Conservation (phyloP, 257 asterid species). For the Galeopsis tetrahit region DNA sequence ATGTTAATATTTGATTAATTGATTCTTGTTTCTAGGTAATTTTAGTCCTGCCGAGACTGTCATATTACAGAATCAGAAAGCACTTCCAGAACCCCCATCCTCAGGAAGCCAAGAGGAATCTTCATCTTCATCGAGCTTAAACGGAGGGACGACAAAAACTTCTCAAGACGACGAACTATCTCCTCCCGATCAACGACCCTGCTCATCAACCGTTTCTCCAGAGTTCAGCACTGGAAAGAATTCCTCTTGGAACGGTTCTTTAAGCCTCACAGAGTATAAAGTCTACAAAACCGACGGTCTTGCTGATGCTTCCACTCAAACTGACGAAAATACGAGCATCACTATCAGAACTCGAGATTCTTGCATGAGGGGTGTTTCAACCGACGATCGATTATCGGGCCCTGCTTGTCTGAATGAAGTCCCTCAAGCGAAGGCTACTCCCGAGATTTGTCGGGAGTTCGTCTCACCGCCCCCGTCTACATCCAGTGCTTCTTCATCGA, state of each 20-base stretch:
- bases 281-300: conserved; percentile 70
- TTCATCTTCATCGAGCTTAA: conserved; percentile 89
- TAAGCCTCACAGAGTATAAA: conserved; percentile 79
- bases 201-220: conserved; percentile 68
- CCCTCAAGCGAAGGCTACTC: conserved; percentile 48
- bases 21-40: conserved; percentile 47
- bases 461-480: conserved; percentile 79
- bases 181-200: conserved; percentile 61
- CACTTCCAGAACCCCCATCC: conserved; percentile 80
- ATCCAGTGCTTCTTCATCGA: conserved; percentile 74
- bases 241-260: conserved; percentile 72
- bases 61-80: conserved; percentile 63
- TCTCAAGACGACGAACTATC: conserved; percentile 77
- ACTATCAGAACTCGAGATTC: conserved; percentile 48
- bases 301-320: conserved; percentile 96
- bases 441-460: conserved; percentile 55
- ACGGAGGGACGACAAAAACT: conserved; percentile 63
- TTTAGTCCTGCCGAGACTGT: conserved; percentile 71
- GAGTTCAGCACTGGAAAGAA: conserved; percentile 63
- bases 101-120: conserved; percentile 85
- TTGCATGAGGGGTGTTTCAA: conserved; percentile 73
- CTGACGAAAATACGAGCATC: conserved; percentile 63
- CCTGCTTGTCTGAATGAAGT: conserved; percentile 42
- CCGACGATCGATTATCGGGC: conserved; percentile 63
- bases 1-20: conserved; percentile 6